A percentile compares a stretch with the other conserved stretches of the same genome.
phyloP scores from a whole-genome alignment of 495 filamentous ascomycete genomes.

The Cudoniella acicularis region DNA sequence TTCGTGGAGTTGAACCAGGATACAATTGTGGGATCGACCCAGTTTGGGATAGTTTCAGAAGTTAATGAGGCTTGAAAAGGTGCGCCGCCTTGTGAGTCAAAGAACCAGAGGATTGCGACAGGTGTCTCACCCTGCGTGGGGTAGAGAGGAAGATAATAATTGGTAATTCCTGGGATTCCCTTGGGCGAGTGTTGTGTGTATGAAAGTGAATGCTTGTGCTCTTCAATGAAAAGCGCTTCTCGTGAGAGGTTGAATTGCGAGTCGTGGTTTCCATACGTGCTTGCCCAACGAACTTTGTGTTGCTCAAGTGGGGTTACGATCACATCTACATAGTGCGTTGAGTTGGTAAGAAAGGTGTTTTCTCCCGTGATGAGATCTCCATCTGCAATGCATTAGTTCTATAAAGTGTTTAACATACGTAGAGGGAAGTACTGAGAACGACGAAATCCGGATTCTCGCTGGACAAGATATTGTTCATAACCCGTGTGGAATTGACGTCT shows the following conservation, averaged over 20 bases:
- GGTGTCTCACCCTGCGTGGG: constrained; percentile 29
- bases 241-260: constrained; percentile 57
- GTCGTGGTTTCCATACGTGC: constrained; percentile 75
- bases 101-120: constrained; percentile 67
- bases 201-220: constrained; percentile 49
- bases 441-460: constrained; percentile 55
- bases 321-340: constrained; percentile 54
- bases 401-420: too few species aligned
- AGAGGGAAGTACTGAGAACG: constrained; percentile 53
- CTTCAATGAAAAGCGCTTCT: constrained; percentile 48
- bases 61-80: constrained; percentile 37
- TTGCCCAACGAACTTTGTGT: constrained; percentile 55
- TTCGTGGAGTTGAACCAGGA: constrained; percentile 57
- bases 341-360: constrained; percentile 54
- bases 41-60: constrained; percentile 32
- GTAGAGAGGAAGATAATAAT: constrained; percentile 63
- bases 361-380: constrained; percentile 74
- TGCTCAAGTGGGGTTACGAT: constrained; percentile 57
- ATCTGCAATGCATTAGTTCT: too few species aligned
- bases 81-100: constrained; percentile 64
- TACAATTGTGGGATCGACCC: constrained; percentile 47
- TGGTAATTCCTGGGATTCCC: constrained; percentile 56
- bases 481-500: constrained; percentile 54
- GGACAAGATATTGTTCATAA: constrained; percentile 60
- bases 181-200: constrained; percentile 47